Evolutionary conservation across 768 basidiomycete species (phyloP).

Genomic region (Trametes coccinea): DNA sequence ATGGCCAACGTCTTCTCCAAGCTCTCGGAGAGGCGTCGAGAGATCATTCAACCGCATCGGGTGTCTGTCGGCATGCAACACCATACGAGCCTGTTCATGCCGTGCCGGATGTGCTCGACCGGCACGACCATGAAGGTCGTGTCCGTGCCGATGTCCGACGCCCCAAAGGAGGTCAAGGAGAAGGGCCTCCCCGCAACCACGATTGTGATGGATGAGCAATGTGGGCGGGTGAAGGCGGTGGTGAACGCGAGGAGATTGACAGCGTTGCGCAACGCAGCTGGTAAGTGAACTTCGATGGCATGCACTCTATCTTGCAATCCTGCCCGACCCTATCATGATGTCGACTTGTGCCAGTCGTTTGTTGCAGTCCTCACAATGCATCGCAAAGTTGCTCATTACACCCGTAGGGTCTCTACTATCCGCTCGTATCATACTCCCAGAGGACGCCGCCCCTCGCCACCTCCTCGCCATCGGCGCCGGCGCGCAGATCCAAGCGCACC

Average conservation of each 20-base stretch:
- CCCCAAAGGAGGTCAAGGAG: conserved; percentile 33
- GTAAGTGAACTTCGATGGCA: conserved; percentile 38
- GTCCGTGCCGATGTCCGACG: conserved; percentile 55
- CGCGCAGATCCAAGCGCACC: conserved; percentile 65
- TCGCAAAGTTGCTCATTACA: not conserved
- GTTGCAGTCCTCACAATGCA: not conserved
- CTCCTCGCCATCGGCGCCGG: conserved; percentile 76
- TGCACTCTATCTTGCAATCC: not conserved
- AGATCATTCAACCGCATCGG: conserved; percentile 52
- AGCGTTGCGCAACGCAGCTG: conserved; percentile 80
- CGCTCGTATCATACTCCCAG: conserved; percentile 50
- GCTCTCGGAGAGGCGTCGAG: conserved; percentile 35
- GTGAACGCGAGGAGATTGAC: conserved; percentile 80
- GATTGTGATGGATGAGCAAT: conserved; percentile 68
- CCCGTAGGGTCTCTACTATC: conserved; percentile 67
- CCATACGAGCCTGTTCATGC: conserved; percentile 82
- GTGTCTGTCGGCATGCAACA: conserved; percentile 50
- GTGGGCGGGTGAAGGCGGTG: conserved; percentile 69
- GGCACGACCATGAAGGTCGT: conserved; percentile 82
- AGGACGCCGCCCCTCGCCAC: conserved; percentile 35
- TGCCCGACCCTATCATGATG: too few relatives aligned
- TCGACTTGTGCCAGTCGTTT: too few relatives aligned
- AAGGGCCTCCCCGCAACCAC: conserved; percentile 77
- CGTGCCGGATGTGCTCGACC: conserved; percentile 53
- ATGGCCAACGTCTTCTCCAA: conserved; percentile 61